These are phyloP conservation scores for Selenicereus undatus DNA, from an alignment of 148 eudicot genomes.

Conservation along the genomic window DNA sequence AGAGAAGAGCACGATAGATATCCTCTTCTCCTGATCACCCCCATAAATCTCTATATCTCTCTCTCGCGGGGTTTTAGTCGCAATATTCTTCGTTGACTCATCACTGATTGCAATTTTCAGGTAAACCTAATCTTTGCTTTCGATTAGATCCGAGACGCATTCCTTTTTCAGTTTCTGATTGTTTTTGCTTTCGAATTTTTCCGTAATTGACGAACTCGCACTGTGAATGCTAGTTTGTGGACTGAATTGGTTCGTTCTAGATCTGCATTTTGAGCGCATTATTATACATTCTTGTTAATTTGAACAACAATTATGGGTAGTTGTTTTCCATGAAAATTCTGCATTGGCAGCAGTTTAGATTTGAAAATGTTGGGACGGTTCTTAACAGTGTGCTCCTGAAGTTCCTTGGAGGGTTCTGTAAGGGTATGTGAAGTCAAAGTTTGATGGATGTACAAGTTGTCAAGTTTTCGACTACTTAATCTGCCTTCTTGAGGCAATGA, in stretches of 20 bases:
- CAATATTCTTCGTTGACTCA: not conserved
- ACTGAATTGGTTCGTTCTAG: not conserved
- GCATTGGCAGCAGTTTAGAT: not conserved
- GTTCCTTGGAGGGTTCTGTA: not conserved
- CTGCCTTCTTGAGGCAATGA: not conserved
- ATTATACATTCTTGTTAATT: not conserved
- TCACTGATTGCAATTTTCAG: not conserved
- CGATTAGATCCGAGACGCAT: not conserved
- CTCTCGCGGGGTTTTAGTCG: not conserved
- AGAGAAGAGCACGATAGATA: not conserved
- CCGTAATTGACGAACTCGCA: not conserved
- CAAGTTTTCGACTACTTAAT: not conserved
- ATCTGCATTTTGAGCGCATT: slow-evolving; percentile 2
- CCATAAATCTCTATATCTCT: not conserved
- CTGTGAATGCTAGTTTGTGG: not conserved
- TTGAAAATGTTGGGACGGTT: not conserved
- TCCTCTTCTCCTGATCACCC: not conserved
- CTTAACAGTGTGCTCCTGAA: not conserved
- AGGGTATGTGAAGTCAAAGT: not conserved
- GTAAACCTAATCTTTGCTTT: not conserved
- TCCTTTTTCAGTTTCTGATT: not conserved
- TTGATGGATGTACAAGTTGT: not conserved
- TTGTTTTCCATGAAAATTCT: not conserved
- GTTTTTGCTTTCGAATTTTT: not conserved
- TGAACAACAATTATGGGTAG: not conserved